A percentile compares a stretch with the other conserved stretches of the same genome.
These are phyloP conservation scores for Entamoeba dispar DNA, from an alignment of 208 protist species.

Conservation along the genomic window DNA sequence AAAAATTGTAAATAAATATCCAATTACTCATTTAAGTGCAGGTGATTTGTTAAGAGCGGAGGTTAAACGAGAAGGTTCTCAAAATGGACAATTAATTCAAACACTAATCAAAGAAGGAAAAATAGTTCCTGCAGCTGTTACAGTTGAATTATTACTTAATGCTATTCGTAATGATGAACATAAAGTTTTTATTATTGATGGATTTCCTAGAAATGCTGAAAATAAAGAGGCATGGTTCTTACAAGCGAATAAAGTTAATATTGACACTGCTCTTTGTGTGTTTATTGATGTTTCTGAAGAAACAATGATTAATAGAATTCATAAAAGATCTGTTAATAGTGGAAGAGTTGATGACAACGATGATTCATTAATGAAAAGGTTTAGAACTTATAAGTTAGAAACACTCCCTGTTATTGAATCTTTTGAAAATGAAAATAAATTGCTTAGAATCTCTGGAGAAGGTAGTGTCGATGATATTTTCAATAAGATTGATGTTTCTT, in stretches of 20 bases:
- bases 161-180: background rate
- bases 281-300: background rate
- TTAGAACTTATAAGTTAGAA: background rate
- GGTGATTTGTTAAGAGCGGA: constrained; percentile 39
- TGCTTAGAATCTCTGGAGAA: background rate
- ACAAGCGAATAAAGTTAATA: background rate
- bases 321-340: background rate
- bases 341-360: background rate
- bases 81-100: constrained; percentile 28
- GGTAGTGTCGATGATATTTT: background rate
- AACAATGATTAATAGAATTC: background rate
- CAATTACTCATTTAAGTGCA: constrained; percentile 14
- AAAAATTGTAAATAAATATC: constrained; percentile 14
- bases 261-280: background rate
- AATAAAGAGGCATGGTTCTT: background rate
- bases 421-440: background rate
- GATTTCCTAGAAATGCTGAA: background rate
- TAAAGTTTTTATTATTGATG: background rate
- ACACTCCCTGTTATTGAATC: background rate
- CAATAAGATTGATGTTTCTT: background rate
- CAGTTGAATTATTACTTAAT: background rate
- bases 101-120: constrained; percentile 34
- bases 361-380: background rate
- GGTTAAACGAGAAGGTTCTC: background rate
- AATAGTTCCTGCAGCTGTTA: constrained; percentile 21